These are phyloP conservation scores for Aspergillus indologenus DNA, from an alignment of 495 filamentous ascomycete genomes.

Conservation along the genomic window DNA sequence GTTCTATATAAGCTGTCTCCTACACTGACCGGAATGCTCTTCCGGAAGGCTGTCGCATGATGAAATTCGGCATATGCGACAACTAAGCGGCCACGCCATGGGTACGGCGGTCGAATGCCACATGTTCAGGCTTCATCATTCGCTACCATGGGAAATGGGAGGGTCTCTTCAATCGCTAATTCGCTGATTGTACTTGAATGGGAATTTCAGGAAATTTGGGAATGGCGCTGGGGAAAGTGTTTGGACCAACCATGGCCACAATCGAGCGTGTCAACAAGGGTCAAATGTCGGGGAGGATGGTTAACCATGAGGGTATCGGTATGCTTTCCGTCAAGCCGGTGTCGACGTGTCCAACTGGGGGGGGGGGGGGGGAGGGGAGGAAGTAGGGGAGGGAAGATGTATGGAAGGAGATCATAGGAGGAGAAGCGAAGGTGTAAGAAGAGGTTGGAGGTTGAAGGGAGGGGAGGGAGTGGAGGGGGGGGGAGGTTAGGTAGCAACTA, in stretches of 20 bases:
- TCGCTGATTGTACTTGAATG: background rate
- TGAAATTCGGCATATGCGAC: background rate
- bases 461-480: background rate
- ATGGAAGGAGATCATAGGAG: background rate
- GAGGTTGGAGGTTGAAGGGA: too few relatives aligned
- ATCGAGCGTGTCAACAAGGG: background rate
- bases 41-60: slow-evolving; percentile 2
- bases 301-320: background rate
- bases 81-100: slow-evolving; percentile 6
- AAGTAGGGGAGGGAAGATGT: background rate
- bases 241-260: background rate
- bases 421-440: background rate
- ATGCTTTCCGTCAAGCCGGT: background rate
- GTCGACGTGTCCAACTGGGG: slow-evolving; percentile 6
- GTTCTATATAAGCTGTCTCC: background rate
- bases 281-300: background rate
- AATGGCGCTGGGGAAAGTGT: background rate
- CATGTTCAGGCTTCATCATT: slow-evolving; percentile 9
- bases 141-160: background rate
- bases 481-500: background rate
- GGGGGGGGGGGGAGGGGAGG: background rate
- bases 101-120: slow-evolving; percentile 7
- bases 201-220: background rate
- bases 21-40: background rate
- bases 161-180: background rate